Evolutionary conservation across 495 filamentous ascomycete species (phyloP).

Genomic region (Delitschia confertaspora): DNA sequence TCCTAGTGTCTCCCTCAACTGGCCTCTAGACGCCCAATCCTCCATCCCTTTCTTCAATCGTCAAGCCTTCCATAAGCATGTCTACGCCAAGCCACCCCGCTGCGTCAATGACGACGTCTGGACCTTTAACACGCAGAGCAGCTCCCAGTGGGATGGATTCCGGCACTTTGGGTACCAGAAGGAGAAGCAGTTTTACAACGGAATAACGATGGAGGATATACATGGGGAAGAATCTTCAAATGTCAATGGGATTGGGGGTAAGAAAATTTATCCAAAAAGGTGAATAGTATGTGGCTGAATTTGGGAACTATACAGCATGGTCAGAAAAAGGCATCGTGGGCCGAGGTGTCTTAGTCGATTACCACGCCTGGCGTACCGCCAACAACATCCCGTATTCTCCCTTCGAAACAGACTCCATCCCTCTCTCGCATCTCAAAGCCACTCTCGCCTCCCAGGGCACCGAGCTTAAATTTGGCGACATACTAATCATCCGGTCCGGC

Average conservation of each 20-base stretch:
- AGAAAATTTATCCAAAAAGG: neutral
- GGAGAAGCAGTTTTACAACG: constrained; percentile 51
- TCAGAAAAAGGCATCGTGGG: constrained; percentile 39
- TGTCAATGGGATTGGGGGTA: constrained; percentile 47
- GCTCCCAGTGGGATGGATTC: constrained; percentile 49
- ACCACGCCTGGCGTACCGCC: constrained; percentile 28
- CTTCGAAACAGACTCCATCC: constrained; percentile 38
- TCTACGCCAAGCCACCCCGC: neutral
- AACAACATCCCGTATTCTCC: constrained; percentile 34
- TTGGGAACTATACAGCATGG: constrained; percentile 28
- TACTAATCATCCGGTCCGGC: constrained; percentile 47
- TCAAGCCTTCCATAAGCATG: neutral
- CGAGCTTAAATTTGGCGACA: constrained; percentile 45
- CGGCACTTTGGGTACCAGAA: constrained; percentile 40
- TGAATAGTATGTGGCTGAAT: neutral
- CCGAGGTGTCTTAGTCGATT: constrained; percentile 41
- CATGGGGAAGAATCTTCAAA: constrained; percentile 32
- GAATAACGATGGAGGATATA: constrained; percentile 48
- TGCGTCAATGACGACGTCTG: neutral
- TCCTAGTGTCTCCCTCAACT: neutral
- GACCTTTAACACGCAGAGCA: constrained; percentile 51
- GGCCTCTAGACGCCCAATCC: neutral
- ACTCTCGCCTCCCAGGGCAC: constrained; percentile 42
- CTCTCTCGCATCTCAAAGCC: constrained; percentile 39
- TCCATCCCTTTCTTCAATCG: neutral